phyloP scores from a whole-genome alignment of 495 filamentous ascomycete species.

The Cladorrhinum samala region DNA sequence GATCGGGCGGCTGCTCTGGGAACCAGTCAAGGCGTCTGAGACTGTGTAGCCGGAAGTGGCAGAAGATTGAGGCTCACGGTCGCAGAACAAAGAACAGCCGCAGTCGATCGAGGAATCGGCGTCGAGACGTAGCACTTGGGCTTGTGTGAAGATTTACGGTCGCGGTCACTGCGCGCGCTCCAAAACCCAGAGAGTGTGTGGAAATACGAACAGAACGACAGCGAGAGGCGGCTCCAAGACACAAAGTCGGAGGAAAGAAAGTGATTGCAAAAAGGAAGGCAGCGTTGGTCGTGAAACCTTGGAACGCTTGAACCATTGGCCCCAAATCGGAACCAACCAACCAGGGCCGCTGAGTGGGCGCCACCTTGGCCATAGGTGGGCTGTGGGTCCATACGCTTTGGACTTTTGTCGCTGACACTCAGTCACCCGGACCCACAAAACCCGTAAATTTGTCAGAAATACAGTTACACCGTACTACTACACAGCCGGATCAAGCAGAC shows the following conservation, averaged over 20 bases:
- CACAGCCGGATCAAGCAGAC: too few species aligned
- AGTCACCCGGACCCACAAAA: too few species aligned
- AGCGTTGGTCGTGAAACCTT: neutral
- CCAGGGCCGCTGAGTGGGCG: neutral
- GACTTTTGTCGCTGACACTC: too few species aligned
- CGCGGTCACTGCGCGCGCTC: too few species aligned
- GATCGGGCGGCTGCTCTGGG: constrained; percentile 17
- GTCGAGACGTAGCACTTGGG: neutral
- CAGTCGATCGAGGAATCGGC: neutral
- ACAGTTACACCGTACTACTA: too few species aligned
- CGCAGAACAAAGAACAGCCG: constrained; percentile 25
- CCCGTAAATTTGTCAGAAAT: too few species aligned
- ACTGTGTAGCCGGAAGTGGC: neutral
- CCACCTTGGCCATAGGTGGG: neutral
- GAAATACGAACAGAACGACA: neutral
- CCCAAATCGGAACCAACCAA: neutral
- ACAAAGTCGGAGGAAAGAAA: neutral
- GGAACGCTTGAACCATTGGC: neutral
- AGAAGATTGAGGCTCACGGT: constrained; percentile 3
- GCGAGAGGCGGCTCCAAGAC: constrained; percentile 3
- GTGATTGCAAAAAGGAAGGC: neutral
- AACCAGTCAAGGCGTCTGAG: constrained; percentile 34
- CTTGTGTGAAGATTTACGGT: too few species aligned
- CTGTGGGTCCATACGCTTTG: too few species aligned
- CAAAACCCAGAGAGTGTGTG: too few species aligned